Percentiles rank a stretch among this genome's conserved stretches.
phyloP scores from a whole-genome alignment of 257 asterid genomes.

The Solanum megistacrolobum region DNA sequence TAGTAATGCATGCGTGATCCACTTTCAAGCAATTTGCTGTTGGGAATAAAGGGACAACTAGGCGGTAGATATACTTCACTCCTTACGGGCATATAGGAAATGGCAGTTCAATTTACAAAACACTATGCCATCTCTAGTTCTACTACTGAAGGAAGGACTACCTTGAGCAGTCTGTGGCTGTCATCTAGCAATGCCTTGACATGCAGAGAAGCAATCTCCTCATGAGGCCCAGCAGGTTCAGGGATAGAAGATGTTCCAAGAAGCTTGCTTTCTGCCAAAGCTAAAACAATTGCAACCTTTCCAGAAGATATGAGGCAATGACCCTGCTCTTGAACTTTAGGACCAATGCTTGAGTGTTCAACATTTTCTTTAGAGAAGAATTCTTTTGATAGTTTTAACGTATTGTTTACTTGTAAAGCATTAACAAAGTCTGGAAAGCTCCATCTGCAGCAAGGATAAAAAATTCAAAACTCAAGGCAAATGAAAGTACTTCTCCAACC shows the following conservation, averaged over 20 bases:
- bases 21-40: background rate
- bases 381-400: slow-evolving; percentile 25
- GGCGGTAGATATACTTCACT: background rate
- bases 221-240: slow-evolving; percentile 16
- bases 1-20: background rate
- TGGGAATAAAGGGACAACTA: background rate
- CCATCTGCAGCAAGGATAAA: background rate
- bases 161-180: slow-evolving; percentile 38
- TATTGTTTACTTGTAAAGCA: slow-evolving; percentile 30
- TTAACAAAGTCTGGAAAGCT: slow-evolving; percentile 19
- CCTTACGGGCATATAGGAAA: background rate
- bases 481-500: background rate
- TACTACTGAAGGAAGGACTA: slow-evolving; percentile 11
- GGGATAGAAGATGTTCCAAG: slow-evolving; percentile 12
- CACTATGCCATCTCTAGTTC: background rate
- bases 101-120: background rate
- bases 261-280: slow-evolving; percentile 28
- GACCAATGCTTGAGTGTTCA: slow-evolving; percentile 22
- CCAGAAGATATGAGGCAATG: slow-evolving; percentile 46
- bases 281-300: slow-evolving; percentile 51
- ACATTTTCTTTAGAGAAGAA: slow-evolving; percentile 22
- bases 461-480: background rate
- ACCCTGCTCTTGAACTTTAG: slow-evolving; percentile 44
- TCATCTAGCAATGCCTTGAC: slow-evolving; percentile 42
- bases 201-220: slow-evolving; percentile 11